phyloP scores from a whole-genome alignment of 495 filamentous ascomycete species.

The Cercophora samala region DNA sequence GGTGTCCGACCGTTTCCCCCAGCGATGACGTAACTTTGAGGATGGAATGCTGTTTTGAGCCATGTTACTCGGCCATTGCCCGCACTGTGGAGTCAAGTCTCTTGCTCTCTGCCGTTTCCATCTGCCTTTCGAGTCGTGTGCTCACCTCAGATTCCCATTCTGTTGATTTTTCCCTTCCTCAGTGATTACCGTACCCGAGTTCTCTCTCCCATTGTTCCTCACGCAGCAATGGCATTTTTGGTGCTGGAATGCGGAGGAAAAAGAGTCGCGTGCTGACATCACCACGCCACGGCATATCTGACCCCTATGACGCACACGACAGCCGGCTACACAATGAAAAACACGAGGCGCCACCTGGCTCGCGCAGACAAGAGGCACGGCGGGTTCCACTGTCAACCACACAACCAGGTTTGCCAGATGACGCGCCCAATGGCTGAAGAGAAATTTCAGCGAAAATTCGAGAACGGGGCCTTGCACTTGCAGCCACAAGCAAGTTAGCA shows the following conservation, averaged over 20 bases:
- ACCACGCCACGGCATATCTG: not conserved
- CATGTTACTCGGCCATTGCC: slow-evolving; percentile 20
- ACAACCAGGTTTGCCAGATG: not conserved
- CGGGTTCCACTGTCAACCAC: not conserved
- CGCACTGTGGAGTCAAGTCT: slow-evolving; percentile 31
- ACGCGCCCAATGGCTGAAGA: not conserved
- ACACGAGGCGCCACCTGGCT: slow-evolving; percentile 23
- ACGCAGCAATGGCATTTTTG: not conserved
- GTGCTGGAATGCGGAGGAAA: not conserved
- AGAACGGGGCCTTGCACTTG: not conserved
- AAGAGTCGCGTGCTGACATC: not conserved
- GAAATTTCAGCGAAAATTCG: slow-evolving; percentile 6
- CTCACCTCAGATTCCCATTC: not conserved
- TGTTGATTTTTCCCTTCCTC: not conserved
- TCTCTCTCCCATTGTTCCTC: not conserved
- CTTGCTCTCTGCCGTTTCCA: slow-evolving; percentile 3
- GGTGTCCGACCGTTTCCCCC: slow-evolving; percentile 23
- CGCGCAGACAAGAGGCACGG: slow-evolving; percentile 7
- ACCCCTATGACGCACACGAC: slow-evolving; percentile 36
- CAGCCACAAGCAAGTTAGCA: not conserved
- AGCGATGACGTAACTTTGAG: slow-evolving; percentile 37
- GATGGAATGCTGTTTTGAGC: slow-evolving; percentile 31
- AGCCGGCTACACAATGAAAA: slow-evolving; percentile 7
- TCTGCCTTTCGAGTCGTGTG: not conserved
- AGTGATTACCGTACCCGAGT: not conserved